Evolutionary conservation across 352 stramenopile genomes (phyloP), one percentile per base, ranked within the genome.

Genomic region (Globisporangium carolinianum): DNA sequence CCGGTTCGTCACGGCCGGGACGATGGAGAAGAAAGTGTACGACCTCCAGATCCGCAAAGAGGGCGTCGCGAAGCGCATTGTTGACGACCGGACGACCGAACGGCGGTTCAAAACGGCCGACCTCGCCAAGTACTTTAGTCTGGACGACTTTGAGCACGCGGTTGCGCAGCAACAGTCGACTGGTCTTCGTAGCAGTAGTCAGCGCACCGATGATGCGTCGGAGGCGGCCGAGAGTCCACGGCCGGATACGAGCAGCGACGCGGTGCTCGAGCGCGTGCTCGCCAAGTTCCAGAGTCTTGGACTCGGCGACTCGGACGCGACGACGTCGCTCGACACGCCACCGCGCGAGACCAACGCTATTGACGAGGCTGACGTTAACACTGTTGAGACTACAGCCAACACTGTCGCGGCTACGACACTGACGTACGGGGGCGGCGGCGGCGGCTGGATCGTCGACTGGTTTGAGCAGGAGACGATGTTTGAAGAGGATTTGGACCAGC

Each of bases 11-110:
- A 84, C 87, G 12, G 86, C 79, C 36, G 89, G 87, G 1, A 97
- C 92, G 7, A 96, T 98, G 73, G 92, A 98, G 69, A 95, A 97
- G 61, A 96, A 96, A 53, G 88, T 97, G 15, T 96, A 95, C 55
- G 83, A 95, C 61, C 66, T 94, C 35, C 89, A 97, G 60, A 94
- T 94, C 58, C 81, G 79, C 36, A 97, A 97, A 65, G 85, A 95
- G 60, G 86, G 80, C 14, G 83, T 97, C 3, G 82, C 85, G 1
- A 95, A 94, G 65, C 81, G 86, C 18, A 91, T 97, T 18, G 87
- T 95, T 2, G 88, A 97, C 52, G 84, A 95, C 48, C 91, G 87
- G 37, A 86, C 85, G 6, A 79, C 86, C 3, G 83, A 93, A 42
- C 75, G 85, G 36, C 90, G 87, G 69, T 95, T 92, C 46, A 89